These are phyloP conservation scores for Daedaleopsis nitida DNA, from an alignment of 768 basidiomycete genomes.

Conservation along the genomic window DNA sequence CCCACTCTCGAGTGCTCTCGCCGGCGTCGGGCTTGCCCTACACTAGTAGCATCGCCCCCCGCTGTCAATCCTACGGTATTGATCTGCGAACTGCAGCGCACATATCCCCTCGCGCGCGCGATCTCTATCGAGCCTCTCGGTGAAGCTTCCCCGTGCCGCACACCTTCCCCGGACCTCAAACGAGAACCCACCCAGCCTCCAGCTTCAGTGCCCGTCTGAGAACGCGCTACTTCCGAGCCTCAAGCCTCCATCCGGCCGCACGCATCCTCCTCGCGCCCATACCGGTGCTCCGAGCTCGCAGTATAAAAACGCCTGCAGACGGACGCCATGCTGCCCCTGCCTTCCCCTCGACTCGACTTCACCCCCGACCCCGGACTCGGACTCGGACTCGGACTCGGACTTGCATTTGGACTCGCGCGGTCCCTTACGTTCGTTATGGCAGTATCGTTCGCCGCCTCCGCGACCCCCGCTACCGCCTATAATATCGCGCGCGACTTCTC, in stretches of 20 bases:
- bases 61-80: too few species aligned
- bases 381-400: slow-evolving; percentile 4
- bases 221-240: not conserved
- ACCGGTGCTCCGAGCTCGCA: not conserved
- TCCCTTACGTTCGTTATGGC: slow-evolving; percentile 1
- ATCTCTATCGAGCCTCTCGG: not conserved
- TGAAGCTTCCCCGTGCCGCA: not conserved
- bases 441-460: slow-evolving; percentile 7
- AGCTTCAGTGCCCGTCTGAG: not conserved
- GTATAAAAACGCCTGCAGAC: not conserved
- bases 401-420: slow-evolving; percentile 8
- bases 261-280: not conserved
- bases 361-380: not conserved
- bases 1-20: not conserved
- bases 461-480: slow-evolving; percentile 24
- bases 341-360: not conserved
- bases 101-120: not conserved
- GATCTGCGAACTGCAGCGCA: not conserved
- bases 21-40: not conserved
- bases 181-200: too few species aligned
- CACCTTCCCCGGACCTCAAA: not conserved
- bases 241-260: not conserved
- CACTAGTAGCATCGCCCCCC: not conserved
- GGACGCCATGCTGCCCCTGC: not conserved
- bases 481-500: slow-evolving; percentile 40